Percentiles rank a stretch among this genome's conserved stretches.
Evolutionary conservation across 2,329 filamentous ascomycete genomes (phyloP).

Genomic region (Colletotrichum eremochloae): DNA sequence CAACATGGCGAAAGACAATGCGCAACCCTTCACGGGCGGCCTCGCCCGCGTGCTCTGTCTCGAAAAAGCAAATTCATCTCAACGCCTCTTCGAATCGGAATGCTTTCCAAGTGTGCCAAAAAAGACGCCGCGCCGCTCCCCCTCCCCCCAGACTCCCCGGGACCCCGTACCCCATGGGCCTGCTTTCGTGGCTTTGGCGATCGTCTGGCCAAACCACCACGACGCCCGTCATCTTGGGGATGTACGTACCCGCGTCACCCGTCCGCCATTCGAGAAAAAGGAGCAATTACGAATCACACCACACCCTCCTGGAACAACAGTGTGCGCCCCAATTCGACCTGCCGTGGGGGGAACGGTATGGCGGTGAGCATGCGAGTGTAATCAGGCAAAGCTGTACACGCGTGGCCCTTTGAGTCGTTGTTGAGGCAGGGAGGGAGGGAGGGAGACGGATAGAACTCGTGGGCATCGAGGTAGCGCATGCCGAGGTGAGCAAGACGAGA

Average conservation of each 20-base stretch:
- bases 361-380: slow-evolving; percentile 25
- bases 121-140: slow-evolving; percentile 29
- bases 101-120: slow-evolving; percentile 28
- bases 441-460: neutral
- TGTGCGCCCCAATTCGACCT: slow-evolving; percentile 19
- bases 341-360: slow-evolving; percentile 14
- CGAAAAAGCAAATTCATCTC: slow-evolving; percentile 35
- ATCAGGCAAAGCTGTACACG: slow-evolving; percentile 9
- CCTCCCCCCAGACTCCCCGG: slow-evolving; percentile 21
- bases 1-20: slow-evolving; percentile 26
- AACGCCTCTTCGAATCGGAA: slow-evolving; percentile 40
- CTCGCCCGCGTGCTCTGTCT: slow-evolving; percentile 33
- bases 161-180: slow-evolving; percentile 11
- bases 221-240: neutral
- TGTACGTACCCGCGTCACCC: slow-evolving; percentile 30
- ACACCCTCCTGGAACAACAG: slow-evolving; percentile 30
- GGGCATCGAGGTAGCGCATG: slow-evolving; percentile 10
- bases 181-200: slow-evolving; percentile 30
- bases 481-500: neutral
- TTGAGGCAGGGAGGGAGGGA: slow-evolving; percentile 15
- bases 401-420: slow-evolving; percentile 15
- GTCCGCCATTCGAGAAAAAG: neutral
- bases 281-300: slow-evolving; percentile 23
- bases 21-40: slow-evolving; percentile 29
- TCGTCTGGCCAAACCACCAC: slow-evolving; percentile 10